Base-by-base conservation (phyloP, 768 basidiomycete species). In the Auricularia auricula-judae region DNA sequence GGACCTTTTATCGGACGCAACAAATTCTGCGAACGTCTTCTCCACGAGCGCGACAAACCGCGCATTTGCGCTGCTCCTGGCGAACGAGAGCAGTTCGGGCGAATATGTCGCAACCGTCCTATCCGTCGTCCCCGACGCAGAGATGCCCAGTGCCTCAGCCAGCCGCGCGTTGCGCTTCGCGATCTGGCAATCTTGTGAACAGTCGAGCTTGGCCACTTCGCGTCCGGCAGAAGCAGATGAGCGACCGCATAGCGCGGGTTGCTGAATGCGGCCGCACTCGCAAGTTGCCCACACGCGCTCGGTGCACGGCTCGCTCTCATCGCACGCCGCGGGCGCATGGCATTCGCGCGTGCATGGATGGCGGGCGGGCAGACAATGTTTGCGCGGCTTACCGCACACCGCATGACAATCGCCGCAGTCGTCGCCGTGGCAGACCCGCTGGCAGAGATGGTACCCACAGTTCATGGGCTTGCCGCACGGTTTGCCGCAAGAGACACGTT, bases 91-190 rank as follows among this genome's bases (percentile, higher is more conserved):
- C 23, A 95, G 70, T 53, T 91, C 89, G 2, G 85, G 80, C 23
- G 75, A 73, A 72, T 90, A 96, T 3, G 75, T 77, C 61, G 81
- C 81, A 61, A 75, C 74, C 59, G 78, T 81, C 18, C 78, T 76
- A 5, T 72, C 75, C 53, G 66, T 54, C 68, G 69, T 68, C 68
- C 72, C 29, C 54, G 85, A 81, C 16, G 81, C 74, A 44, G 77
- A 86, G 70, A 98, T 96, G 0, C 95, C 94, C 3, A 99, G 75
- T 1, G 97, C 97, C 44, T 94, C 93, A 0, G 97, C 97, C 7
- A 99, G 75, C 42, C 85, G 78, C 0, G 87, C 91, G 69, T 97
- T 98, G 11, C 97, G 83, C 72, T 95, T 90, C 54, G 87, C 89
- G 61, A 93, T 79, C 43, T 78, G 79, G 69, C 97, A 99, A 54